Base-by-base conservation (phyloP, 2,329 filamentous ascomycete genomes). In the Paecilomyces variotii region DNA sequence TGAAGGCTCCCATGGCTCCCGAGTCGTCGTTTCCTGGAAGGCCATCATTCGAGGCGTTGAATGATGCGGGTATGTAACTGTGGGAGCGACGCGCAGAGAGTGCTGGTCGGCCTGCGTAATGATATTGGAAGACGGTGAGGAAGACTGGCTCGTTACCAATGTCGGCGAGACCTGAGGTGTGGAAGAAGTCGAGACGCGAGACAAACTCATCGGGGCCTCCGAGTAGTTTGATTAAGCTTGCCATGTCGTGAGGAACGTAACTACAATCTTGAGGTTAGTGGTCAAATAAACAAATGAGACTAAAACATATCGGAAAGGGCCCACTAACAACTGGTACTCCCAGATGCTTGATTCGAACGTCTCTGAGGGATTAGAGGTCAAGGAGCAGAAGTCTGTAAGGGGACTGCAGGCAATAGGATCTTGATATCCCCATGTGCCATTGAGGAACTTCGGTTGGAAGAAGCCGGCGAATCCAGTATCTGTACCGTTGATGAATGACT, bases 11-110 rank as follows among this genome's bases (percentile, higher is more conserved):
- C 85, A 88, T 88, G 0, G 86, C 84, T 3, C 86, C 86, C 35
- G 79, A 82, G 68, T 89, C 86, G 63, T 88, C 86, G 66, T 89
- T 88, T 0, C 86, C 86, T 0, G 86, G 85, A 1, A 88, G 79
- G 0, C 86, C 86, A 4, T 70, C 72, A 0, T 82, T 73, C 0
- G 80, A 82, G 1, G 81, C 77, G 61, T 80, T 77, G 72, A 88
- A 89, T 64, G 77, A 83, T 0, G 73, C 72, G 0, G 86, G 85
- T 45, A 88, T 86, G 65, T 87, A 88, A 62, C 78, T 82, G 65
- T 87, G 86, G 0, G 80, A 79, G 56, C 84, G 81, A 12, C 70
- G 63, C 0, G 77, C 72, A 2, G 73, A 77, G 19, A 75, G 70
- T 0, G 72, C 85, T 0, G 85, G 86, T 0, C 85, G 81, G 0